Percentiles rank a stretch among this genome's conserved stretches.
These are phyloP conservation scores for Pyrenochaeta sp. DNA, from an alignment of 2,329 filamentous ascomycete species.

Conservation along the genomic window DNA sequence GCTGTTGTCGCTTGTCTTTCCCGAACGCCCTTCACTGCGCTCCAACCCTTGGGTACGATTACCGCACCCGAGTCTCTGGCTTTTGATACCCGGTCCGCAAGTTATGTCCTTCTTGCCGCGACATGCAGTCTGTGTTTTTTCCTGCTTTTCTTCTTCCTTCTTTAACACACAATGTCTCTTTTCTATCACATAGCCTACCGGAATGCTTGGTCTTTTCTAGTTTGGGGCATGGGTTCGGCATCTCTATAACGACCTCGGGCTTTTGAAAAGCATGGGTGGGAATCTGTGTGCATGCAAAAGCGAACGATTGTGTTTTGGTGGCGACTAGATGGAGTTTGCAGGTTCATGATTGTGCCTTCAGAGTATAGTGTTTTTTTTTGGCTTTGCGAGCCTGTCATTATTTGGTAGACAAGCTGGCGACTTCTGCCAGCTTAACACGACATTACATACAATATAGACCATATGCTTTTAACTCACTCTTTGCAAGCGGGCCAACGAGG, in stretches of 20 bases:
- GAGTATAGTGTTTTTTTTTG: not conserved
- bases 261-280: conserved; percentile 1
- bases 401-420: not conserved
- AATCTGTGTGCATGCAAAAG: not conserved
- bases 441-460: not conserved
- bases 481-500: too few species aligned
- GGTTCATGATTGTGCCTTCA: conserved; percentile 2
- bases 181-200: not conserved
- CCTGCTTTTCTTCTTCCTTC: too few species aligned
- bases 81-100: conserved; percentile 25
- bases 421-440: not conserved
- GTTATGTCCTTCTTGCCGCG: conserved; percentile 23
- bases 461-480: not conserved
- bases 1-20: conserved; percentile 10
- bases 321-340: not conserved
- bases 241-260: not conserved
- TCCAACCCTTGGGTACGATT: too few species aligned
- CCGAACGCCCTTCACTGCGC: not conserved
- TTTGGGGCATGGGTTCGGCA: not conserved
- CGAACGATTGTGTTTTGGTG: not conserved
- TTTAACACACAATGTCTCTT: not conserved
- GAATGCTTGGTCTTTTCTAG: not conserved
- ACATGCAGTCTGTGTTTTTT: too few species aligned
- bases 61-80: too few species aligned
- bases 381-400: not conserved